Evolutionary conservation across 164 flowering plant species (phyloP).

Genomic region (Nymphaea thermarum): DNA sequence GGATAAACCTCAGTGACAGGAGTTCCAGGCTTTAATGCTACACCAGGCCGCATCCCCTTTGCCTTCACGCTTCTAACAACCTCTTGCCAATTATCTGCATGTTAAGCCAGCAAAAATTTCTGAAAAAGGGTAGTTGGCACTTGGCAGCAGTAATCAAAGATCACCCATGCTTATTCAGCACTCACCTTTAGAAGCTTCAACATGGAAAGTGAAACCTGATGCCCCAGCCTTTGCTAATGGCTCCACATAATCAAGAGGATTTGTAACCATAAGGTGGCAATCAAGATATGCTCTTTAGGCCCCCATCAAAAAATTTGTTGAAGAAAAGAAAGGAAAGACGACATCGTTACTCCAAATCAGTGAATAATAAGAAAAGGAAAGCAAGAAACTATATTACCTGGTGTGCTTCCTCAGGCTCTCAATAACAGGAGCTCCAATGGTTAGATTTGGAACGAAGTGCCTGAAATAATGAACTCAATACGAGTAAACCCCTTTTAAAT

Average conservation of each 20-base stretch:
- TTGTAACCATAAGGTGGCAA: slow-evolving; percentile 98
- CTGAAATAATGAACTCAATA: slow-evolving; percentile 16
- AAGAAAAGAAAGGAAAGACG: not conserved
- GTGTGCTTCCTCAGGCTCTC: slow-evolving; percentile 94
- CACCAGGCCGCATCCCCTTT: slow-evolving; percentile 90
- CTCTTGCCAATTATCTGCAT: slow-evolving; percentile 82
- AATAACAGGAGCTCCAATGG: slow-evolving; percentile 94
- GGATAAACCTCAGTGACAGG: slow-evolving; percentile 93
- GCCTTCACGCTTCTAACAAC: slow-evolving; percentile 62
- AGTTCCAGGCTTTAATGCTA: slow-evolving; percentile 84
- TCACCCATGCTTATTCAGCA: slow-evolving; percentile 3
- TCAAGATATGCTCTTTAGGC: slow-evolving; percentile 69
- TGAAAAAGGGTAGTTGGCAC: not conserved
- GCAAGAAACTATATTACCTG: slow-evolving; percentile 27
- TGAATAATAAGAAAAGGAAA: not conserved
- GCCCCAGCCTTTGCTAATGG: slow-evolving; percentile 94
- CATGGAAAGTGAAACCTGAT: slow-evolving; percentile 96
- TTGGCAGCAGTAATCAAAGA: not conserved
- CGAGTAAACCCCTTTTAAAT: not conserved
- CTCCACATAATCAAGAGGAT: slow-evolving; percentile 95
- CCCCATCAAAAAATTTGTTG: too few species aligned
- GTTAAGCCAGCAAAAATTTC: not conserved
- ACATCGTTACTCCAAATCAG: not conserved
- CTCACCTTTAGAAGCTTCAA: slow-evolving; percentile 78
- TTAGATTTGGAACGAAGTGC: slow-evolving; percentile 96